A percentile compares a stretch with the other conserved stretches of the same genome.
Conservation (phyloP, 805 yeast genomes). For the Debaryomyces hansenii region DNA sequence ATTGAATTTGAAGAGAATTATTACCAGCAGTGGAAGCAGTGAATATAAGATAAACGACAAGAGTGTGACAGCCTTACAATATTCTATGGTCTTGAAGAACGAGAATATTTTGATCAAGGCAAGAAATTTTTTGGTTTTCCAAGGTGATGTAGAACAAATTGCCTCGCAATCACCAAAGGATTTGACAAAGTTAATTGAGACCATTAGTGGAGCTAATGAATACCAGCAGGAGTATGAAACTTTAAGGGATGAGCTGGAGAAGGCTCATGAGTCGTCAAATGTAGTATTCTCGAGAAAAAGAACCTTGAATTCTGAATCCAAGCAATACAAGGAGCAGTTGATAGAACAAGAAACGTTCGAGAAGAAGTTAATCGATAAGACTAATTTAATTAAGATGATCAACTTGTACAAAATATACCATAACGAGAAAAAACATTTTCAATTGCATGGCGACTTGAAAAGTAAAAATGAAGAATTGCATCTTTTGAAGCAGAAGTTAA, state of each 20-base stretch:
- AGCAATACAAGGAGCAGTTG: slow-evolving; percentile 74
- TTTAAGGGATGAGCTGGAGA: slow-evolving; percentile 62
- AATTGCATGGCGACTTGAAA: slow-evolving; percentile 31
- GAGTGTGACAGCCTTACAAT: slow-evolving; percentile 62
- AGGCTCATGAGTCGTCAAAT: slow-evolving; percentile 62
- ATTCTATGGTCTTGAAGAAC: slow-evolving; percentile 61
- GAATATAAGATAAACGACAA: slow-evolving; percentile 66
- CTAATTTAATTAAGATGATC: slow-evolving; percentile 45
- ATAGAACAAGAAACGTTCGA: slow-evolving; percentile 70
- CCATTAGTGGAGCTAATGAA: slow-evolving; percentile 79
- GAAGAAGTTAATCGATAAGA: slow-evolving; percentile 49
- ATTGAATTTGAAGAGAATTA: slow-evolving; percentile 62
- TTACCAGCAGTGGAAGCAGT: slow-evolving; percentile 58
- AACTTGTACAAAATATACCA: slow-evolving; percentile 69
- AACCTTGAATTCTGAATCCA: slow-evolving; percentile 68
- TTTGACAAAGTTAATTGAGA: slow-evolving; percentile 72
- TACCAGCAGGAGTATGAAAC: slow-evolving; percentile 63
- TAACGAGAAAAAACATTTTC: slow-evolving; percentile 44
- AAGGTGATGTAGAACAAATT: slow-evolving; percentile 93
- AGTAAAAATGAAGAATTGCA: slow-evolving; percentile 38
- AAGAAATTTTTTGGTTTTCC: slow-evolving; percentile 88
- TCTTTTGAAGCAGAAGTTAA: slow-evolving; percentile 25
- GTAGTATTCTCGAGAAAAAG: slow-evolving; percentile 68
- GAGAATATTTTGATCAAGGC: slow-evolving; percentile 89
- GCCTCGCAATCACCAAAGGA: slow-evolving; percentile 85